Percentiles rank a stretch among this genome's conserved stretches.
phyloP scores from a whole-genome alignment of 768 basidiomycete species.

The Pluteus cervinus region DNA sequence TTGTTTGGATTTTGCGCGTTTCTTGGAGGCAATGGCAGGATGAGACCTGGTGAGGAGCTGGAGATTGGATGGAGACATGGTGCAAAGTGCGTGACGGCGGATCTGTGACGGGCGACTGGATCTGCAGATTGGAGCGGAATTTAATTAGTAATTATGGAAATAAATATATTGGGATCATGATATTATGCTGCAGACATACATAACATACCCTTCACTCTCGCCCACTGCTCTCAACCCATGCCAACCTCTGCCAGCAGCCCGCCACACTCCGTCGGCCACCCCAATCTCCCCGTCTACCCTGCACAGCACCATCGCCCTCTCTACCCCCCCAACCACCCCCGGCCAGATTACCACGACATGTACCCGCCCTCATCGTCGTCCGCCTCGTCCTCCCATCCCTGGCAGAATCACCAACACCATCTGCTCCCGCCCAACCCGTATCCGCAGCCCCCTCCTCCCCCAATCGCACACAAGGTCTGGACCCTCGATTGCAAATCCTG shows the following conservation, averaged over 20 bases:
- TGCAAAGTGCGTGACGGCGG: too few relatives aligned
- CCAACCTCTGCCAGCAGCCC: too few relatives aligned
- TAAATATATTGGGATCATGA: too few relatives aligned
- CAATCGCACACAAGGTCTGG: constrained; percentile 69
- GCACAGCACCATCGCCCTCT: constrained; percentile 2
- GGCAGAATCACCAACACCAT: constrained; percentile 29
- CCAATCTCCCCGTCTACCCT: constrained; percentile 6
- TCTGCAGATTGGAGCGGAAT: too few relatives aligned
- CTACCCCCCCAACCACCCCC: constrained; percentile 16
- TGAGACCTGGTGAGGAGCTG: constrained; percentile 58
- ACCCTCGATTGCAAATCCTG: constrained; percentile 75
- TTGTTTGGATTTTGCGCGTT: constrained; percentile 57
- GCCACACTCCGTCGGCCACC: background rate
- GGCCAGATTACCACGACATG: constrained; percentile 17
- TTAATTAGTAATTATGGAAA: too few relatives aligned
- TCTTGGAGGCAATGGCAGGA: constrained; percentile 59
- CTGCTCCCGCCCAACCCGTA: constrained; percentile 36
- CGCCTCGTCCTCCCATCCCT: constrained; percentile 16
- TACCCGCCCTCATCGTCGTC: constrained; percentile 12
- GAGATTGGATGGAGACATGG: too few relatives aligned
- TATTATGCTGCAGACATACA: too few relatives aligned
- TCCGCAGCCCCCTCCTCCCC: constrained; percentile 32
- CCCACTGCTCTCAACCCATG: too few relatives aligned
- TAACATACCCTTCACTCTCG: too few relatives aligned
- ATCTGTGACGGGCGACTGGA: too few relatives aligned